Evolutionary conservation across 345 rosid genomes (phyloP), one percentile per base, ranked within the genome.

Genomic region (Boechera retrofracta): DNA sequence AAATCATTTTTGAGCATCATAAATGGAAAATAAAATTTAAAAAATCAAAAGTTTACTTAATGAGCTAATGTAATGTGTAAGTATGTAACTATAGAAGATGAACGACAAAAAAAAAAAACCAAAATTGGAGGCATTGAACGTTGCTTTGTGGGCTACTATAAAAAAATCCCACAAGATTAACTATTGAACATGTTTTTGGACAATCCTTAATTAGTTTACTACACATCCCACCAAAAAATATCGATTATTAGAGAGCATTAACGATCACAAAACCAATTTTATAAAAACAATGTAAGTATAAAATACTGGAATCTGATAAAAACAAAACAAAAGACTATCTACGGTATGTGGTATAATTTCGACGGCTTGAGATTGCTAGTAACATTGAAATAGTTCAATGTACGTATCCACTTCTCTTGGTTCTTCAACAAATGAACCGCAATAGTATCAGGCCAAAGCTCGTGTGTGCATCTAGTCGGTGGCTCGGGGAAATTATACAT

Each of bases 361-460:
- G 98, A 94, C 28, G 97, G 93, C 74, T 90, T 91, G 45, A 94
- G 86, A 79, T 86, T 86, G 18, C 47, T 80, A 4, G 94, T 88
- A 73, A 83, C 86, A 62, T 94, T 91, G 77, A 89, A 89, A 67
- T 85, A 91, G 64, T 80, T 80, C 84, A 91, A 76, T 1, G 93
- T 84, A 11, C 78, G 71, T 68, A 94, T 79, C 97, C 98, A 91
- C 67, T 84, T 90, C 70, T 85, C 89, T 53, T 89, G 96, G 61
- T 82, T 91, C 89, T 90, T 94, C 86, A 91, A 77, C 64, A 84
- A 75, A 77, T 94, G 97, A 72, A 94, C 97, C 1, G 93, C 92
- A 5, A 86, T 75, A 0, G 94, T 91, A 28, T 86, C 82, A 0
- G 89, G 94, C 96, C 96, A 87, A 12, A 94, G 83, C 83, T 91